Conservation (phyloP, 257 asterid genomes). For the Mitragyna speciosa region DNA sequence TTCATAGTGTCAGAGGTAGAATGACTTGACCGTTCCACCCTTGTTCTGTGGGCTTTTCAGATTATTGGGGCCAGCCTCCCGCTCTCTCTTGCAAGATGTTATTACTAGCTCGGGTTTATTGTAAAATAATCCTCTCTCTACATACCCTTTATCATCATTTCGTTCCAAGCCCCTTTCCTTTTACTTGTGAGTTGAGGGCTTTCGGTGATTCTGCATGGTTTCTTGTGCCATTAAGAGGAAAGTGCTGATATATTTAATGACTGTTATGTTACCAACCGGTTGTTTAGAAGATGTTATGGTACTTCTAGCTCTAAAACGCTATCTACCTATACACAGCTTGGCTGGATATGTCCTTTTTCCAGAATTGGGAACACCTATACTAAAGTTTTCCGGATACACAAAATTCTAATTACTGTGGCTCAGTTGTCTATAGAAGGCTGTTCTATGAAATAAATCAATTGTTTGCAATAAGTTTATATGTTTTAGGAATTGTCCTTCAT, state of each 20-base stretch:
- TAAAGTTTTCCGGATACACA: not conserved
- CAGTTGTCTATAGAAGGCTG: not conserved
- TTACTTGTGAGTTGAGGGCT: too few relatives aligned
- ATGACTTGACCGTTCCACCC: not conserved
- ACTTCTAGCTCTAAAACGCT: not conserved
- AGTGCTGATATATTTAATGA: not conserved
- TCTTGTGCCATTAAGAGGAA: not conserved
- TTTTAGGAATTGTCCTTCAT: not conserved
- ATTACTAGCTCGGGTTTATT: not conserved
- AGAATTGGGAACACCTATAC: not conserved
- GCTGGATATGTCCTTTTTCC: too few relatives aligned
- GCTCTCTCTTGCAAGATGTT: not conserved
- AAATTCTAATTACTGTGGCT: not conserved
- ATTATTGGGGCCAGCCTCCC: not conserved
- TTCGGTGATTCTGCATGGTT: not conserved
- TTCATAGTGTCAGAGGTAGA: not conserved
- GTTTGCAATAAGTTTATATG: not conserved
- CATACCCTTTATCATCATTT: not conserved
- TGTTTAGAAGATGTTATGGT: not conserved
- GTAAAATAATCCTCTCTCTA: not conserved
- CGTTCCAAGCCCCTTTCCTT: not conserved
- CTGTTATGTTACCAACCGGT: not conserved
- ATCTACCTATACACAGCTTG: not conserved
- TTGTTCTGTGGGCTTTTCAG: not conserved
- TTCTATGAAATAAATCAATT: not conserved